Evolutionary conservation across 257 asterid species (phyloP), one percentile per base, ranked within the genome.

Genomic region (Rehmannia glutinosa): DNA sequence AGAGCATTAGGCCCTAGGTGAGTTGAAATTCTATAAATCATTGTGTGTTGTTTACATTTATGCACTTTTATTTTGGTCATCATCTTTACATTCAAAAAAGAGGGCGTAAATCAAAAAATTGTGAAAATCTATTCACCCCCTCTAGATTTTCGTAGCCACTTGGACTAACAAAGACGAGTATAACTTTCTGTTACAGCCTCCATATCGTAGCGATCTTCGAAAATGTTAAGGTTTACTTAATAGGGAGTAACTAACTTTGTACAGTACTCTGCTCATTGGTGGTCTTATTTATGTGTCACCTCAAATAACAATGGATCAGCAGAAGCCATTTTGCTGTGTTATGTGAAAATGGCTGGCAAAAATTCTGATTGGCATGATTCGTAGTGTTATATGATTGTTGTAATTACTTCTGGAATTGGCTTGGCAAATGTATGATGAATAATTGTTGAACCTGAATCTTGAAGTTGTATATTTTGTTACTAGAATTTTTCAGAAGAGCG

Each of bases 241-340:
- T 74, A 56, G 57, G 8, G 60, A 25, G 3, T 52, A 46, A 55
- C 73, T 55, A 65, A 62, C 71, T 49, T 17, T 32, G 17, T n/a
- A 32, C 36, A 53, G 64, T 23, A 33, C 50, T 4, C 50, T 23
- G 24, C 50, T 4, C 50, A 50, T 1, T 19, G 58, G 81, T 72
- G 84, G 60, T 77, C 75, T 79, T 72, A 79, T 73, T 76, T 76
- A 11, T 66, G 73, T 15, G 79, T 36, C 75, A 66, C 80, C 33
- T 52, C 27, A 73, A 73, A 63, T 69, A 63, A 69, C 64, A 67
- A 16, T 7, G 15, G 55, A 71, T 67, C 59, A 66, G 67, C 51
- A 52, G 41, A 55, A 52, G 11, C 56, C 64, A 16, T 73, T 55
- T 55, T 62, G 52, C 68, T 42, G 36, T 72, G 6, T 64, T 64